A percentile compares a stretch with the other conserved stretches of the same genome.
Evolutionary conservation across 192 early-diverging fungal species (phyloP).

Genomic region (Linderina pennispora): DNA sequence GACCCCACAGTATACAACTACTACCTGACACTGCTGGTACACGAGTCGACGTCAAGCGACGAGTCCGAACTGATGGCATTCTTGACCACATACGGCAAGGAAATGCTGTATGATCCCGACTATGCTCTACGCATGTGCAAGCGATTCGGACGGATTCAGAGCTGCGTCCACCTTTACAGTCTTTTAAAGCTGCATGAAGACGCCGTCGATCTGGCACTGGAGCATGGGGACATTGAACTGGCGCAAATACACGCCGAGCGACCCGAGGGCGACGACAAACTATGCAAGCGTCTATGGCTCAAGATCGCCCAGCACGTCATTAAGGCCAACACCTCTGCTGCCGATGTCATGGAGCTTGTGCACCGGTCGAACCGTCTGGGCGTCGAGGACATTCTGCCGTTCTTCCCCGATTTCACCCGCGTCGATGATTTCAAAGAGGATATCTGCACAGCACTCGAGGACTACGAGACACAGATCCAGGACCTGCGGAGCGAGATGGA

Average conservation of each 20-base stretch:
- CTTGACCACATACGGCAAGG: constrained; percentile 60
- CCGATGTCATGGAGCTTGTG: constrained; percentile 81
- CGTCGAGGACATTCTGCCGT: constrained; percentile 94
- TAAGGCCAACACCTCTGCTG: constrained; percentile 77
- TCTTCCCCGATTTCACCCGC: constrained; percentile 94
- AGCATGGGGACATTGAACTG: constrained; percentile 79
- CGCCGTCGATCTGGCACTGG: constrained; percentile 84
- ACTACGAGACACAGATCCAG: constrained; percentile 88
- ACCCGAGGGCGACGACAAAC: constrained; percentile 70
- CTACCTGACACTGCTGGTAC: constrained; percentile 55
- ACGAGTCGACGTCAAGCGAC: constrained; percentile 40
- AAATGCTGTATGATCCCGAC: constrained; percentile 84
- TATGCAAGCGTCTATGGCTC: constrained; percentile 88
- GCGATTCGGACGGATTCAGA: constrained; percentile 72
- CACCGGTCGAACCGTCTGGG: constrained; percentile 70
- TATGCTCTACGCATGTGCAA: constrained; percentile 89
- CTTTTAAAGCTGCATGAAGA: constrained; percentile 85
- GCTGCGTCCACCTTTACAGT: constrained; percentile 87
- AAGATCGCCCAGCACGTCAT: constrained; percentile 90
- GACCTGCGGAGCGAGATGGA: constrained; percentile 90
- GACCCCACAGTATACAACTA: constrained; percentile 94
- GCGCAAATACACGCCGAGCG: constrained; percentile 92
- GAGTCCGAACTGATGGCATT: constrained; percentile 71
- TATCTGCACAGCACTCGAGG: constrained; percentile 82
- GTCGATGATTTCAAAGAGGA: constrained; percentile 99